Base-by-base conservation (phyloP, 208 protist genomes). In the Trypanosoma conorhini region DNA sequence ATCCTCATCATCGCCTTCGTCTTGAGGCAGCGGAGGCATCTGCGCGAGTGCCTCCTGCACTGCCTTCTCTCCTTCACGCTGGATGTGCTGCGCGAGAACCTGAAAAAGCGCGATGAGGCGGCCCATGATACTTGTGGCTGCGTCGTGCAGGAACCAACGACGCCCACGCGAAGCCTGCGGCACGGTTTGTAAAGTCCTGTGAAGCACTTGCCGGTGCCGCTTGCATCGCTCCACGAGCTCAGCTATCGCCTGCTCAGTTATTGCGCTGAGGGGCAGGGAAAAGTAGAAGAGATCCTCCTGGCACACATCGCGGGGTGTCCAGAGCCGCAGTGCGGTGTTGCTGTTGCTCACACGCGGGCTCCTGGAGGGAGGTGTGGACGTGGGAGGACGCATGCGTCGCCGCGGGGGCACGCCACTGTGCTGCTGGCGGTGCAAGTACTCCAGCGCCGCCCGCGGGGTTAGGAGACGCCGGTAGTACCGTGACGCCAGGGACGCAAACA, bases 131-230 rank as follows among this genome's bases (percentile, higher is more conserved):
- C 65, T 62, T 58, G 21, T 65, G 9, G 46, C 24, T 2, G 67
- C 67, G 30, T 72, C 67, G n/a, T 72, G 52, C 0, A 72, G 42
- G 57, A 72, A 72, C 67, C 67, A 72, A 28, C 67, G 67, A 13
- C 67, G 55, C 9, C 57, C 46, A 26, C 67, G 42, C 26, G 58
- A 48, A 3, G 67, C 19, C 5, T 56, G 58, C 28, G 67, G 67
- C 56, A 59, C 24, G 22, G 48, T 72, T 31, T 10, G 58, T 8
- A 72, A 33, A 0, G 2, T n/a, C 21, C 58, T 21, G 5, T 50
- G 67, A 5, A 72, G 58, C 64, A 31, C 33, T 13, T 59, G 19
- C 13, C 56, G 38, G 26, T 72, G 67, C 46, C 17, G 3, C 13
- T 38, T 28, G 44, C 42, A 22, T 13, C 28, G 22, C 31, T 58